A percentile compares a stretch with the other conserved stretches of the same genome.
phyloP scores from a whole-genome alignment of 768 basidiomycete species.

The Gloeopeniophorella convolvens region DNA sequence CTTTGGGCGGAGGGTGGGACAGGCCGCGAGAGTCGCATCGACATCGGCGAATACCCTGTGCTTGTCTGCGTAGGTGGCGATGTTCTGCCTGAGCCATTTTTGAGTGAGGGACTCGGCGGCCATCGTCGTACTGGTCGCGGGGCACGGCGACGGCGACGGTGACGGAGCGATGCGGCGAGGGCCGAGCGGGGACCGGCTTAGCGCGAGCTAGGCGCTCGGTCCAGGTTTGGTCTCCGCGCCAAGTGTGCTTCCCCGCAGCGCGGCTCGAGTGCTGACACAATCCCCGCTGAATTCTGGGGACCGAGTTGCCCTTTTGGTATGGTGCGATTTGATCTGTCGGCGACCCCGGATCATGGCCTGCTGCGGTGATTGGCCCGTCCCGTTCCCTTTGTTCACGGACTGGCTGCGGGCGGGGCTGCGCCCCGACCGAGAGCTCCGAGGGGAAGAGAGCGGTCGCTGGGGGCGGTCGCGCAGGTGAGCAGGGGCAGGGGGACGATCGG shows the following conservation, averaged over 20 bases:
- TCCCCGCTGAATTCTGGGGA: slow-evolving; percentile 2
- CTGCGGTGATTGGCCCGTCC: too few species aligned
- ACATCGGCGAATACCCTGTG: slow-evolving; percentile 61
- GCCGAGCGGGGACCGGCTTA: slow-evolving; percentile 5
- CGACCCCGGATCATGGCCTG: slow-evolving; percentile 5
- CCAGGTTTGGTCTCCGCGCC: slow-evolving; percentile 6
- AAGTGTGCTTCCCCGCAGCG: background rate
- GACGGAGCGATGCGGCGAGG: background rate
- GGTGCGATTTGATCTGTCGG: slow-evolving; percentile 1
- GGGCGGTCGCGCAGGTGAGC: background rate
- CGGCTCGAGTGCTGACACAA: background rate
- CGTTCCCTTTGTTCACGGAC: background rate
- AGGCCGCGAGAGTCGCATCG: slow-evolving; percentile 48
- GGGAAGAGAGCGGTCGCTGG: background rate
- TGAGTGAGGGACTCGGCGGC: slow-evolving; percentile 32
- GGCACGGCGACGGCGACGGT: background rate
- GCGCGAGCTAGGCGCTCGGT: too few species aligned
- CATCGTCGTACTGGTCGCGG: background rate
- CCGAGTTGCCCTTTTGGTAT: slow-evolving; percentile 18
- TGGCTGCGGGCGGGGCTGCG: too few species aligned
- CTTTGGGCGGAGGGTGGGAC: slow-evolving; percentile 61
- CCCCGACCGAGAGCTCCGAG: too few species aligned
- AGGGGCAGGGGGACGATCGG: background rate
- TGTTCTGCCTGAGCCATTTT: slow-evolving; percentile 62
- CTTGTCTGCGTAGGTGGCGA: slow-evolving; percentile 45